Evolutionary conservation across 108 stramenopile genomes (phyloP), one percentile per base, ranked within the genome.

Genomic region (Hondaea fermentalgiana): DNA sequence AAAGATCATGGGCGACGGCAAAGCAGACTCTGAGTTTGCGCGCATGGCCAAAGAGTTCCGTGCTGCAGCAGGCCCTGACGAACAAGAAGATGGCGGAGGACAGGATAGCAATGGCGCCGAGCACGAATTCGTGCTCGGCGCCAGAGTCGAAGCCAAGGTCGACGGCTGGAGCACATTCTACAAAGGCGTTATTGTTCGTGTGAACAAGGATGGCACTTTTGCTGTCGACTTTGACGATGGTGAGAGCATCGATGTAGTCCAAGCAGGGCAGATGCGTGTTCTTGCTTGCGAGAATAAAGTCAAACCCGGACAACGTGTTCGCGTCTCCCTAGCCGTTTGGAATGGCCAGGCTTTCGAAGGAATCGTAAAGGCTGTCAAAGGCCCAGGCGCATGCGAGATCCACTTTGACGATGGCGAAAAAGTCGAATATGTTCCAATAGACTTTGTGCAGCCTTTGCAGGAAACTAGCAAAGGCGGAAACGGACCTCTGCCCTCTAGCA

Each of bases 381-480:
- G 51, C 49, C 49, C 45, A 12, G 76, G 76, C 49, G 51, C 76
- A 10, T 83, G 51, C 28, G 19, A 23, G 16, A 53, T 83, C 51
- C n/a, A 83, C 49, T 83, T 83, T 53, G 76, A 83, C 51, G 76
- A 47, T 35, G 76, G 76, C 45, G 76, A 83, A 45, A 69, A 69
- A 12, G 25, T 69, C 64, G 25, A 69, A 17, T 69, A 23, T 17
- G 64, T 69, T 42, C 64, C 64, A 16, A 14, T 69, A 10, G 64
- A 69, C 42, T 69, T 69, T 17, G 76, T 83, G 3, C 10, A 5
- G 19, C 49, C 76, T 8, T 28, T 83, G 45, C 49, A 23, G n/a
- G 10, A 53, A 83, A 23, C 2, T 6, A 17, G 6, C n/a, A 8
- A 12, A 16, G 23, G 2, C 76, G 3, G 4, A 12, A 35, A 83